Evolutionary conservation across 495 filamentous ascomycete species (phyloP).

Genomic region (Neurospora sp.): DNA sequence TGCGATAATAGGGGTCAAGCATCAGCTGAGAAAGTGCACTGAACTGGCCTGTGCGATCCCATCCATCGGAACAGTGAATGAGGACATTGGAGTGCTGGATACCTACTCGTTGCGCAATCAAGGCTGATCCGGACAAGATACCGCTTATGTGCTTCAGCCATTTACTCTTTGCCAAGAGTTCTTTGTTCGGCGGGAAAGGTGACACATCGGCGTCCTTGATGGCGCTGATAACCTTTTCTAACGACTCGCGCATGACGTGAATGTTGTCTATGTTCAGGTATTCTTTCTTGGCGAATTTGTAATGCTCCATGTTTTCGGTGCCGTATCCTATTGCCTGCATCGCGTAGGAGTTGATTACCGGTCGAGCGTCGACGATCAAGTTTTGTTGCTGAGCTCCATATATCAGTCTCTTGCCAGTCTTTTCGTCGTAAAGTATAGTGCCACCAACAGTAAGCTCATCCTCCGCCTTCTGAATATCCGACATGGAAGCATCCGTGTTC

Average conservation of each 20-base stretch:
- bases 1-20: slow-evolving; percentile 92
- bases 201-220: slow-evolving; percentile 89
- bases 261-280: slow-evolving; percentile 99
- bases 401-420: slow-evolving; percentile 44
- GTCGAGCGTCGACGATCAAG: slow-evolving; percentile 91
- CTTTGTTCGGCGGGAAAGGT: slow-evolving; percentile 71
- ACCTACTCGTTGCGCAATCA: slow-evolving; percentile 83
- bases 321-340: slow-evolving; percentile 94
- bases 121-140: slow-evolving; percentile 70
- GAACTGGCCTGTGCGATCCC: slow-evolving; percentile 94
- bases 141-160: slow-evolving; percentile 89
- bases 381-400: slow-evolving; percentile 95
- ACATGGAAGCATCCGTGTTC: slow-evolving; percentile 29
- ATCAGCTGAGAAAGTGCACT: slow-evolving; percentile 90
- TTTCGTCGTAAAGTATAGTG: slow-evolving; percentile 35
- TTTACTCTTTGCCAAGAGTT: slow-evolving; percentile 69
- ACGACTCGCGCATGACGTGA: slow-evolving; percentile 91
- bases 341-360: slow-evolving; percentile 87
- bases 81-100: slow-evolving; percentile 89
- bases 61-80: slow-evolving; percentile 97
- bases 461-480: slow-evolving; percentile 57
- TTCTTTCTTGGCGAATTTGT: slow-evolving; percentile 81
- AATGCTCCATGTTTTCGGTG: slow-evolving; percentile 97
- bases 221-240: slow-evolving; percentile 80
- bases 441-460: slow-evolving; percentile 55